Conservation (phyloP, 164 flowering plant species). For the Platanus orientalis region DNA sequence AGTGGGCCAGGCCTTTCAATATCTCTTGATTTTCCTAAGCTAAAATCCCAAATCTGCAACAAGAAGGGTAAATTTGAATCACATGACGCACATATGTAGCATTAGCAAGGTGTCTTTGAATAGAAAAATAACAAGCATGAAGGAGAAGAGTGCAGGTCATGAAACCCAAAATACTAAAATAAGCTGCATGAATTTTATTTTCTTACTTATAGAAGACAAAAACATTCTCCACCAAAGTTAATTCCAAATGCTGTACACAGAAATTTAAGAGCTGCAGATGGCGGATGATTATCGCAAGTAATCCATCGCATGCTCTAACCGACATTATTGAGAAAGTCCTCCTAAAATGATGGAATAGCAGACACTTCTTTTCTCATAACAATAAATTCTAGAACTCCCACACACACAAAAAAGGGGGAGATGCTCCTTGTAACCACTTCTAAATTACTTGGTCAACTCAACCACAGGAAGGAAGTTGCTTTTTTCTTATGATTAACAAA, state of each 20-base stretch:
- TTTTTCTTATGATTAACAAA: neutral
- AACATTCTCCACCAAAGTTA: no score
- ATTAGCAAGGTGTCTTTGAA: no score
- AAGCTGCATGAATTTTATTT: no score
- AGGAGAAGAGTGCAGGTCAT: no score
- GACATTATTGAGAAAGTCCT: neutral
- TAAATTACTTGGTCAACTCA: neutral
- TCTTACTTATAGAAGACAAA: no score
- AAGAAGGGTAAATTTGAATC: neutral
- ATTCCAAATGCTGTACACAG: no score
- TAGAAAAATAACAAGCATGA: no score
- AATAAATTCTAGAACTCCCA: neutral
- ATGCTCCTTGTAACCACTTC: neutral
- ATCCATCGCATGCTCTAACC: neutral
- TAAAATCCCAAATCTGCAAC: slow-evolving; percentile 92
- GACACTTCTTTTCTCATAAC: neutral
- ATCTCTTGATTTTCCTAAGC: slow-evolving; percentile 54
- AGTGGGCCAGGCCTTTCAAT: slow-evolving; percentile 37
- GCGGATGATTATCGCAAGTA: no score
- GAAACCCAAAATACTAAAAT: no score
- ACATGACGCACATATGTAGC: neutral
- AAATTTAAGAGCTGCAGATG: no score
- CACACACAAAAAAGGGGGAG: neutral
- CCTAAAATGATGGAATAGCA: neutral
- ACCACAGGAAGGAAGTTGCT: neutral